Conservation (phyloP, 2,329 filamentous ascomycete genomes). For the Aspergillus flavus region DNA sequence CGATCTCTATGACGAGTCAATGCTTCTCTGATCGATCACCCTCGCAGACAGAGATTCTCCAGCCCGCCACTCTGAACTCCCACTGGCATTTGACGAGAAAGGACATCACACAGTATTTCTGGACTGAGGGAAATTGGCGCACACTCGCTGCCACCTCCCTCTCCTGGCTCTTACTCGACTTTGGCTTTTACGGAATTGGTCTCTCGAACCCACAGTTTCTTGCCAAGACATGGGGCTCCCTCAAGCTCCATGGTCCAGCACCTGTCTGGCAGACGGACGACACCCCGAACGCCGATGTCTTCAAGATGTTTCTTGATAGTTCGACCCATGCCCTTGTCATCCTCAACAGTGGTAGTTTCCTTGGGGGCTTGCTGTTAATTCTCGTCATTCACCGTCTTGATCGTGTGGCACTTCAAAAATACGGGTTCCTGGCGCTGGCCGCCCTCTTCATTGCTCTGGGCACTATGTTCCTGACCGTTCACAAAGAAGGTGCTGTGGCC, state of each 20-base stretch:
- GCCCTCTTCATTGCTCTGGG: conserved; percentile 48
- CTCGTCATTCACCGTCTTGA: conserved; percentile 43
- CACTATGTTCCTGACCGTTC: conserved; percentile 44
- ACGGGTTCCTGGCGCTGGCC: conserved; percentile 46
- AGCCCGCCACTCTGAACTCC: conserved; percentile 44
- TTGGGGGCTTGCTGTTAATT: conserved; percentile 47
- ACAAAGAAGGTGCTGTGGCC: conserved; percentile 37
- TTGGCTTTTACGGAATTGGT: conserved; percentile 61
- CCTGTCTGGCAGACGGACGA: conserved; percentile 43
- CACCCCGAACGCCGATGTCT: conserved; percentile 45
- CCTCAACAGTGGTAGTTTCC: conserved; percentile 45
- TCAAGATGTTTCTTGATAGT: conserved; percentile 42
- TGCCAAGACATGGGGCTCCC: conserved; percentile 43
- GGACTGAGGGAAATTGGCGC: conserved; percentile 47
- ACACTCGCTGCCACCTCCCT: conserved; percentile 50
- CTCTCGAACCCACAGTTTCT: conserved; percentile 48
- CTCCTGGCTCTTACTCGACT: conserved; percentile 59
- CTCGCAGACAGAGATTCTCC: conserved; percentile 29
- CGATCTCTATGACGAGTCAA: conserved; percentile 29
- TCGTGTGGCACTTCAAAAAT: conserved; percentile 47
- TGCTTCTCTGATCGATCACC: conserved; percentile 25
- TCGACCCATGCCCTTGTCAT: conserved; percentile 44
- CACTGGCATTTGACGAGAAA: conserved; percentile 42
- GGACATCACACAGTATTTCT: conserved; percentile 47
- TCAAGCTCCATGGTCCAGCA: conserved; percentile 30